Conservation (phyloP, 129 eudicot species). For the Saposhnikovia divaricata region DNA sequence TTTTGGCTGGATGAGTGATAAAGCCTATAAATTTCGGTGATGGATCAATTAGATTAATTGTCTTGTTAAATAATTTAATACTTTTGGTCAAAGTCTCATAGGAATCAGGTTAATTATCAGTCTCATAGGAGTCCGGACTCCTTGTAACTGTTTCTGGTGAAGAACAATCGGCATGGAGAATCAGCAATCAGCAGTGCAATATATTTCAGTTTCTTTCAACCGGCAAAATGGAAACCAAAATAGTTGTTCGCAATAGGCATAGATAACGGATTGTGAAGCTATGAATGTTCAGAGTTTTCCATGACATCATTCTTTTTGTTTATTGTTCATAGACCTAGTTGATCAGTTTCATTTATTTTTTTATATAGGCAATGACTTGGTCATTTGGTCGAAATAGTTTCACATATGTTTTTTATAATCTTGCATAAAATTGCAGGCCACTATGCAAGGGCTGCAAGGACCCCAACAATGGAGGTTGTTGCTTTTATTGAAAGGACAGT, state of each 20-base stretch:
- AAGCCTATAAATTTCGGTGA: neutral
- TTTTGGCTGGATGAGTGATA: neutral
- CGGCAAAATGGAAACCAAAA: neutral
- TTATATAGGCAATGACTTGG: neutral
- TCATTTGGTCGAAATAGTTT: neutral
- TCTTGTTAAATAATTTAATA: neutral
- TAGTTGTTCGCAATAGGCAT: neutral
- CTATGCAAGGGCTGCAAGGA: constrained; percentile 98
- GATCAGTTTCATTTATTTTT: too few species aligned
- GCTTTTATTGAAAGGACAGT: constrained; percentile 91
- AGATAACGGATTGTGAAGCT: neutral
- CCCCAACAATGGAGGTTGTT: constrained; percentile 93
- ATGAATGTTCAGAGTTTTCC: neutral
- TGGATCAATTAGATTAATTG: neutral
- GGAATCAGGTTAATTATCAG: neutral
- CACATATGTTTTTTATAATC: neutral
- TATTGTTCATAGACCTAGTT: neutral
- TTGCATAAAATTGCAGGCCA: constrained; percentile 44
- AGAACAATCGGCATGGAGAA: neutral
- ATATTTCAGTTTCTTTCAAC: neutral
- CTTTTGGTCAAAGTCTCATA: neutral
- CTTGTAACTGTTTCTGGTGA: neutral
- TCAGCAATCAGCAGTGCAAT: neutral
- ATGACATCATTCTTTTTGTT: neutral
- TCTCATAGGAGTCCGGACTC: neutral